phyloP scores from a whole-genome alignment of 1,139 yeast genomes.

The Eremothecium gossypii region DNA sequence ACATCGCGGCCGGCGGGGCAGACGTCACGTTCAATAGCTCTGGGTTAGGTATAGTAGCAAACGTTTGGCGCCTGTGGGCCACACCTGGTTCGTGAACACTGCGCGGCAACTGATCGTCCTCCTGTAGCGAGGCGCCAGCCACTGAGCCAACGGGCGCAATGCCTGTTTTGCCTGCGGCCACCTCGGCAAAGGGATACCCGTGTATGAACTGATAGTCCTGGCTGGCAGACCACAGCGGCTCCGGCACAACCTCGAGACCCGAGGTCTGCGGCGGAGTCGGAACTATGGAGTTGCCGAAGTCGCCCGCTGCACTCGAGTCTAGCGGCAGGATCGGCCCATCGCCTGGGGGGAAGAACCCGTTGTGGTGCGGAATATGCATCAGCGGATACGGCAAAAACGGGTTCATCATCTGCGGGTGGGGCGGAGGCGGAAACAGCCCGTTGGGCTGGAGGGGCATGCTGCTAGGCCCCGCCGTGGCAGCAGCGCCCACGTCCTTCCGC shows the following conservation, averaged over 20 bases:
- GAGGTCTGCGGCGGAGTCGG: slow-evolving; percentile 4
- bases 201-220: slow-evolving; percentile 8
- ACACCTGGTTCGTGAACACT: slow-evolving; percentile 1
- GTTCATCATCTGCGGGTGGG: slow-evolving; percentile 25
- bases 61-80: slow-evolving; percentile 32
- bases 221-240: slow-evolving; percentile 9
- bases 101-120: slow-evolving; percentile 2
- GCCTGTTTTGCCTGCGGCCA: slow-evolving; percentile 1
- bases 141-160: slow-evolving; percentile 1
- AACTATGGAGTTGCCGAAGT: slow-evolving; percentile 2
- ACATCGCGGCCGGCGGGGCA: slow-evolving; percentile 12
- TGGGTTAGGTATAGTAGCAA: slow-evolving; percentile 34
- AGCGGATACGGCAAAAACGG: slow-evolving; percentile 26
- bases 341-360: slow-evolving; percentile 20
- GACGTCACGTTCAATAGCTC: slow-evolving; percentile 21
- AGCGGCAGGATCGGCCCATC: slow-evolving; percentile 10
- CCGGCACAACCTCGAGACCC: slow-evolving; percentile 3
- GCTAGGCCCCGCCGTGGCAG: slow-evolving; percentile 1
- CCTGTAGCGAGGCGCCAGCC: slow-evolving; percentile 1
- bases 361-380: slow-evolving; percentile 28
- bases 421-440: slow-evolving; percentile 18
- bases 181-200: slow-evolving; percentile 7
- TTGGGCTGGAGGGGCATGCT: slow-evolving; percentile 12
- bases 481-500: not conserved
- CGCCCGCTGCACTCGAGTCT: slow-evolving; percentile 16